Evolutionary conservation across 2,329 filamentous ascomycete species (phyloP).

Genomic region (Keithomyces neogunnii): DNA sequence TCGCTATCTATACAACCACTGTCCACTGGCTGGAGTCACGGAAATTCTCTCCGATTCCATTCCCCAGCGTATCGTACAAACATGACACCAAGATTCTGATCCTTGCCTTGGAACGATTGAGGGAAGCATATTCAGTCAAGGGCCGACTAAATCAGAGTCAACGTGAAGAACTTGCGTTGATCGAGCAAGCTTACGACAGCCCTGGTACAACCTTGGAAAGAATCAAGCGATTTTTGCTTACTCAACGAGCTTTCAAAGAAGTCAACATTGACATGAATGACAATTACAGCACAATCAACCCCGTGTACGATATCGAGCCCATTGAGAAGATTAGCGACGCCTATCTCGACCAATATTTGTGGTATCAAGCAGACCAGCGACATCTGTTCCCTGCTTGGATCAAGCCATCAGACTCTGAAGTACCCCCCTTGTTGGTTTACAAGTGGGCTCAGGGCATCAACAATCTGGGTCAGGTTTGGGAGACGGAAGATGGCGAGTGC

Average conservation of each 20-base stretch:
- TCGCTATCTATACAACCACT: slow-evolving; percentile 97
- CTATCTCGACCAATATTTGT: slow-evolving; percentile 95
- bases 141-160: slow-evolving; percentile 95
- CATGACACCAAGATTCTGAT: slow-evolving; percentile 99
- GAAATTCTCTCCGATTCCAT: slow-evolving; percentile 97
- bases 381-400: slow-evolving; percentile 98
- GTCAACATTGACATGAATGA: slow-evolving; percentile 99
- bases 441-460: slow-evolving; percentile 99
- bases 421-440: slow-evolving; percentile 87
- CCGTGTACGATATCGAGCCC: slow-evolving; percentile 96
- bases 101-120: slow-evolving; percentile 80
- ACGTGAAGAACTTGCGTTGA: slow-evolving; percentile 89
- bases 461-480: slow-evolving; percentile 93
- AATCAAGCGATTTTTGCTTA: slow-evolving; percentile 95
- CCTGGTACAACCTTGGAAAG: slow-evolving; percentile 91
- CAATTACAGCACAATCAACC: slow-evolving; percentile 98
- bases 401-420: slow-evolving; percentile 96
- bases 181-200: slow-evolving; percentile 97
- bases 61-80: slow-evolving; percentile 98
- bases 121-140: slow-evolving; percentile 97
- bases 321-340: slow-evolving; percentile 99
- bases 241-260: slow-evolving; percentile 97
- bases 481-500: slow-evolving; percentile 86
- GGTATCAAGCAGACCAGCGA: slow-evolving; percentile 97
- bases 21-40: slow-evolving; percentile 98